These are phyloP conservation scores for Sanghuangporus baumii DNA, from an alignment of 1,284 basidiomycete species.

Conservation along the genomic window DNA sequence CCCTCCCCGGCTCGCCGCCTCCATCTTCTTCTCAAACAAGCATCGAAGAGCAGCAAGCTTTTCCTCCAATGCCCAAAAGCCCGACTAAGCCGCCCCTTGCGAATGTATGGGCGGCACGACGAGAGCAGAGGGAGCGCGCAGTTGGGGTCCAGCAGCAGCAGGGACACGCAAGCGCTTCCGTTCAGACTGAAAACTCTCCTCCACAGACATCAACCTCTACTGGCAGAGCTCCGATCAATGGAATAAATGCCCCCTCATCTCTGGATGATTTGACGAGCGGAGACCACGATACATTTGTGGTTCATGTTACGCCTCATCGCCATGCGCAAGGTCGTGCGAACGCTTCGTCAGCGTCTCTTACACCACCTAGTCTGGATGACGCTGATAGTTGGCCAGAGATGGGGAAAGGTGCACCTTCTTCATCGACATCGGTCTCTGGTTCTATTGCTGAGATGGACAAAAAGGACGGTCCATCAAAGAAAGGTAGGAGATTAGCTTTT, in stretches of 20 bases:
- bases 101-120: slow-evolving; percentile 48
- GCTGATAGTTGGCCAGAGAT: slow-evolving; percentile 44
- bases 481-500: background rate
- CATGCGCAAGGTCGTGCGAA: slow-evolving; percentile 23
- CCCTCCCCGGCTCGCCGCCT: slow-evolving; percentile 18
- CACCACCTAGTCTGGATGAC: slow-evolving; percentile 30
- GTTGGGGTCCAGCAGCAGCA: slow-evolving; percentile 1
- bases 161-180: background rate
- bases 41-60: background rate
- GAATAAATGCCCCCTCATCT: background rate
- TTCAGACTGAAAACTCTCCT: background rate
- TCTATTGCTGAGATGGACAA: slow-evolving; percentile 23
- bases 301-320: slow-evolving; percentile 31
- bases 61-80: slow-evolving; percentile 9
- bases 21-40: slow-evolving; percentile 16
- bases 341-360: slow-evolving; percentile 12
- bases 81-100: slow-evolving; percentile 27
- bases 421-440: slow-evolving; percentile 17
- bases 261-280: background rate
- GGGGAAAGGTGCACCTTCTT: slow-evolving; percentile 28
- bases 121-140: slow-evolving; percentile 38
- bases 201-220: background rate
- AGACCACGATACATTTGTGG: slow-evolving; percentile 39
- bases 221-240: slow-evolving; percentile 18
- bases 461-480: slow-evolving; percentile 17